Percentiles rank a stretch among this genome's conserved stretches.
Evolutionary conservation across 2,329 filamentous ascomycete species (phyloP).

Genomic region (Didymella segeticola): DNA sequence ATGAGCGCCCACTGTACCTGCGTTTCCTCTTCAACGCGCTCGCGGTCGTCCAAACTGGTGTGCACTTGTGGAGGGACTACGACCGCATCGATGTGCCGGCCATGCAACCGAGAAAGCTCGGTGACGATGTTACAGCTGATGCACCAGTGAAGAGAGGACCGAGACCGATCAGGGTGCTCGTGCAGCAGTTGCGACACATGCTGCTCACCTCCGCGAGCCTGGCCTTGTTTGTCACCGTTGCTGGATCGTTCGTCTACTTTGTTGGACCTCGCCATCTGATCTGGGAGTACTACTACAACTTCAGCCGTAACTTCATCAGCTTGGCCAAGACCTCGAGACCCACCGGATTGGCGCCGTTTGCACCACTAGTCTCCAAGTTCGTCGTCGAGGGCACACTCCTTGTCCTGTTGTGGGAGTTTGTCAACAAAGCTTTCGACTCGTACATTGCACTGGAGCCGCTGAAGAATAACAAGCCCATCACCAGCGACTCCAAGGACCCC

Average conservation of each 20-base stretch:
- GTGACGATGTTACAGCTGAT: constrained; percentile 18
- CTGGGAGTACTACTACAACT: constrained; percentile 65
- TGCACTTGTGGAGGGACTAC: constrained; percentile 76
- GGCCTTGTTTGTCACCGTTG: constrained; percentile 58
- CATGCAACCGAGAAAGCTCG: constrained; percentile 32
- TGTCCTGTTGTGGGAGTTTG: constrained; percentile 75
- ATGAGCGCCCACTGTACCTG: constrained; percentile 85
- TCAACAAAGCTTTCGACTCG: constrained; percentile 78
- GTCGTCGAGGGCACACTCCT: constrained; percentile 68
- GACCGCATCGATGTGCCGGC: constrained; percentile 67
- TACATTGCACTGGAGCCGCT: constrained; percentile 82
- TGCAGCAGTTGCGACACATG: constrained; percentile 26
- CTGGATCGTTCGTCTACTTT: constrained; percentile 37
- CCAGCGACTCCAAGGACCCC: constrained; percentile 83
- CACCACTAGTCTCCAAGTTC: constrained; percentile 61
- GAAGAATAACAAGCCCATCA: constrained; percentile 85
- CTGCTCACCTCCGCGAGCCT: constrained; percentile 22
- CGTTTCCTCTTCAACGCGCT: constrained; percentile 73
- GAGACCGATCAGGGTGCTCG: constrained; percentile 31
- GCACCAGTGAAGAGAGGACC: constrained; percentile 12
- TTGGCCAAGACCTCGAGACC: constrained; percentile 70
- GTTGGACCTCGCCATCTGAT: constrained; percentile 35
- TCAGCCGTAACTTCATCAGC: constrained; percentile 76
- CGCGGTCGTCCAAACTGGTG: constrained; percentile 70
- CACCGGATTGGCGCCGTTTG: constrained; percentile 64